Evolutionary conservation across 805 yeast genomes (phyloP), one percentile per base, ranked within the genome.

Genomic region (Sugiyamaella qingdaonensis): DNA sequence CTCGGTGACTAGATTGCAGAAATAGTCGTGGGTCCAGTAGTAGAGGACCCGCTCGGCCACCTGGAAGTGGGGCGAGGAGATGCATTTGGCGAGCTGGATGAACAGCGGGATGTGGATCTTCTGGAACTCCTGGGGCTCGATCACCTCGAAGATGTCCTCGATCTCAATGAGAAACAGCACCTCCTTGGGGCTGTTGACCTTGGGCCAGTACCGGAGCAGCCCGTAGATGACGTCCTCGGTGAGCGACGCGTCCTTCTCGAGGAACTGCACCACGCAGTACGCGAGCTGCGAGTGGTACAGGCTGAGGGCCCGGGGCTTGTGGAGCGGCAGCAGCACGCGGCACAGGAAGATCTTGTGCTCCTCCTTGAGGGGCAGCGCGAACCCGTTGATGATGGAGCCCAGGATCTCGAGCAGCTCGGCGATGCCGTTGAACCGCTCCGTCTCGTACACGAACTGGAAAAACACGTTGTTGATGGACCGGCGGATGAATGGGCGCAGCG

Each of bases 171-270:
- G 74, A 64, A 91, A 94, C 95, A 94, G 85, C 24, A 94, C 88
- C 72, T 94, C 99, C 66, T 94, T 94, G 11, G 97, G 94, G 24
- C 95, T 84, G 65, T 89, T 89, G 48, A 88, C 84, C 69, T 94
- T 94, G 52, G 99, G 99, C 99, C 99, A 94, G 73, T 84, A 94
- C 64, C 95, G 79, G 62, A 94, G 73, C 55, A 94, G 73, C 2
- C 97, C 97, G 88, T 88, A 84, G 27, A 94, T 81, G n/a, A 94
- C 98, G 68, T 91, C 98, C 68, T 91, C 97, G 1, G 98, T 92
- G 61, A 94, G 76, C 11, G 79, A 59, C 2, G 96, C 95, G 67
- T 94, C 99, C 70, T 94, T 94, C 64, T 94, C 99, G 63, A 94
- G 74, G 69, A 94, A 94, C 72, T 94, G 99, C 29, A 94, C 95